A percentile compares a stretch with the other conserved stretches of the same genome.
Conservation (phyloP, 1,284 basidiomycete species). For the Boletellus deceptivus region DNA sequence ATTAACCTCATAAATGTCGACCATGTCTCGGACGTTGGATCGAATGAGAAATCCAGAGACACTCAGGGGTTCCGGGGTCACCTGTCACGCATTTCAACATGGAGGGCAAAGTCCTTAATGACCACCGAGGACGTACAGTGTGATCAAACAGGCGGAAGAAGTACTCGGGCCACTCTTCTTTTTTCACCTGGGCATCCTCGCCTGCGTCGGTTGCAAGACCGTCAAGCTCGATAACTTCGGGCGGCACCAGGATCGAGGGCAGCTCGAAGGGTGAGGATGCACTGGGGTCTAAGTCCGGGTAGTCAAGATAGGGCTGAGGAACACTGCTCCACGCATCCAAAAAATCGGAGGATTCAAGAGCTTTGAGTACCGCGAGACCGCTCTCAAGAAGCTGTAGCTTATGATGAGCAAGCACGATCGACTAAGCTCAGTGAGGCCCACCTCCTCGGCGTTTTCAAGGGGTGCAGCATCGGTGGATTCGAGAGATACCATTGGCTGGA, state of each 20-base stretch:
- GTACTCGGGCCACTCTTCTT: conserved; percentile 77
- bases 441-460: conserved; percentile 59
- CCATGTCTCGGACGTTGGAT: conserved; percentile 74
- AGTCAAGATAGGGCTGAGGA: conserved; percentile 63
- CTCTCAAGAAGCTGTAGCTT: conserved; percentile 57
- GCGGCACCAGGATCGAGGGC: conserved; percentile 80
- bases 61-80: conserved; percentile 73
- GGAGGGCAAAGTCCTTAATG: background rate
- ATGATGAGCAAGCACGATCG: background rate
- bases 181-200: conserved; percentile 67
- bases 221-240: conserved; percentile 80
- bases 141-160: conserved; percentile 75
- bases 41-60: conserved; percentile 81
- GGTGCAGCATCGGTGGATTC: conserved; percentile 40
- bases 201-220: conserved; percentile 61
- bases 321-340: conserved; percentile 53
- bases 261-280: conserved; percentile 60
- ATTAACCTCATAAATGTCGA: conserved; percentile 95
- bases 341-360: conserved; percentile 57
- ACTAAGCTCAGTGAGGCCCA: conserved; percentile 23
- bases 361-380: conserved; percentile 54
- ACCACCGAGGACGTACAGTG: conserved; percentile 49
- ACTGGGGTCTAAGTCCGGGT: conserved; percentile 45
- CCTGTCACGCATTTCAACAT: conserved; percentile 39
- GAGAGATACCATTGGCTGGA: conserved; percentile 54